Base-by-base conservation (phyloP, 202 grass and related monocot species). In the Elaeis oleifera region DNA sequence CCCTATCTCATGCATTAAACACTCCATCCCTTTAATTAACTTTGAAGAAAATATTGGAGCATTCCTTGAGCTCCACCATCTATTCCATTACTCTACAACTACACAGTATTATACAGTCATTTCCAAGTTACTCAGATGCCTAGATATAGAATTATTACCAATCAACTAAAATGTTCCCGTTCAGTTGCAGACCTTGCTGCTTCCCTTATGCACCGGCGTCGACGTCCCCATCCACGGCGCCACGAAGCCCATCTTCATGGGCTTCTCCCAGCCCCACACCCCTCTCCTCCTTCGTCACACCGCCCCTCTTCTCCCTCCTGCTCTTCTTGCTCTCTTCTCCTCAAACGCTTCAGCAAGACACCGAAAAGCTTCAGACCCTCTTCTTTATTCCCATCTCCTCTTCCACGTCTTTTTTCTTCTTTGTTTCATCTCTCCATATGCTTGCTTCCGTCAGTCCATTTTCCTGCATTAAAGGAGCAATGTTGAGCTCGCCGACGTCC, bases 301-400 rank as follows among this genome's bases (percentile, higher is more conserved):
- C 83, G 36, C 2, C 36, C 18, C 73, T 61, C 80, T 81, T 86
- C 71, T 63, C 32, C 56, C 59, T 29, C 74, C 71, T 55, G 76
- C 74, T 16, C 11, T 70, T 27, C n/a, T 49, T 23, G 1, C 15
- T 48, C 54, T 32, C 53, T 20, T 60, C 54, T 18, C 67, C 18
- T 54, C 16, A 25, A 59, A 17, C 48, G 59, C 54, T 77, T 73
- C 59, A 99, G 61, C 39, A 79, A 48, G 5, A 81, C 82, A 15
- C 94, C 94, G 54, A 99, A 99, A 56, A 99, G 82, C 81, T 84
- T 92, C 22, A 86, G 24, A 8, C 50, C 23, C 16, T 54, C 9
- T 29, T 31, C 60, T 49, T 50, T 49, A 4, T 69, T 20, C 60
- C 23, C 57, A 17, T 9, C 23, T 18, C 63, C 11, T 52, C 50